Evolutionary conservation across 2,329 filamentous ascomycete species (phyloP), one percentile per base, ranked within the genome.

Genomic region (Xylariomycetidae sp.): DNA sequence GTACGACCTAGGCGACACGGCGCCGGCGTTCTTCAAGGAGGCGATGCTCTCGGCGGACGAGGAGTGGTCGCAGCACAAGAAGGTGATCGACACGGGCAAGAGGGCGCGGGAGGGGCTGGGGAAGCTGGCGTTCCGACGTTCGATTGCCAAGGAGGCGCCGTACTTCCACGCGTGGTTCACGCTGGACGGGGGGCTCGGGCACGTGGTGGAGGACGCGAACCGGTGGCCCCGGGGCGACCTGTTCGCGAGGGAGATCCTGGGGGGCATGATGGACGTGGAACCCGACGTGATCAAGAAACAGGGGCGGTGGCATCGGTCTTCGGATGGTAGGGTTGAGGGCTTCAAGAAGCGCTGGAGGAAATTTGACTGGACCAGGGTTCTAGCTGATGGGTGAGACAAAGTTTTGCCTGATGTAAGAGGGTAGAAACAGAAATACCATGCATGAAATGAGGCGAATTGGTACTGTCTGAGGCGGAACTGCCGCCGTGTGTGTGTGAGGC

Each of bases 101-200:
- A 67, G 67, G 20, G 73, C 78, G 0, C 61, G 69, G n/a, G 71
- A 77, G 3, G 86, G 85, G 0, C 59, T 88, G 41, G 92, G 90
- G 1, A 85, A 85, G 52, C 61, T 74, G 33, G 89, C 92, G 2
- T 98, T 98, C 58, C 74, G 90, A 1, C 74, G 80, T 36, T 83
- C 76, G 14, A 69, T 98, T 40, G 87, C 86, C 10, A 95, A 94
- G 64, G 90, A 98, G 66, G 90, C 94, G 85, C 90, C 94, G 0
- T 98, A 98, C 59, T 98, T 98, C 53, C 92, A 98, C 58, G 90
- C 82, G 14, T 98, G 90, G 89, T 97, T 97, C 56, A 77, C 80
- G 33, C 67, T 98, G 1, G 89, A 98, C 54, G 92, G 92, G 3
- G 92, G 92, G 0, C 63, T 98, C 45, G 92, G 88, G 0, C 92